phyloP scores from a whole-genome alignment of 2,329 filamentous ascomycete species.

The Trichothecium sympodiale region DNA sequence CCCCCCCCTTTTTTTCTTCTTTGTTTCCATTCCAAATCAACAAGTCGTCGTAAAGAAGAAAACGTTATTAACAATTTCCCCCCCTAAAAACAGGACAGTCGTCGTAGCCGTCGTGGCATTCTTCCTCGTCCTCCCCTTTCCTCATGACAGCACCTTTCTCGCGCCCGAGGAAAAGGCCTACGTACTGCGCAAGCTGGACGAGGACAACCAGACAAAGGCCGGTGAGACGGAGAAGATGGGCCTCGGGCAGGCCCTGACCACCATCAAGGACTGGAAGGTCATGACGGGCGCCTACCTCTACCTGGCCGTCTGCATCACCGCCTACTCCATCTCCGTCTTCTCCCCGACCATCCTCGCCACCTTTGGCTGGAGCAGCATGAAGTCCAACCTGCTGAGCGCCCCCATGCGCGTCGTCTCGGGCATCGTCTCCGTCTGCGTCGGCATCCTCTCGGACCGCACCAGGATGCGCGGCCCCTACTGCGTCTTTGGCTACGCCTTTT shows the following conservation, averaged over 20 bases:
- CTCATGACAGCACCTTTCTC: conserved; percentile 8
- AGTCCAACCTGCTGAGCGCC: conserved; percentile 18
- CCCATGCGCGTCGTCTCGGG: conserved; percentile 16
- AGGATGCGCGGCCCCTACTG: conserved; percentile 13
- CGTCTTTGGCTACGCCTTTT: conserved; percentile 11
- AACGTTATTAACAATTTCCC: no score
- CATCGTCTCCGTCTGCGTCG: conserved; percentile 18
- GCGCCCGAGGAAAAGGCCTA: conserved; percentile 9
- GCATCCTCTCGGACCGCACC: conserved; percentile 13
- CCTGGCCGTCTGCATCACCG: conserved; percentile 15
- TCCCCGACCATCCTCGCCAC: conserved; percentile 21
- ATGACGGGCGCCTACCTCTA: conserved; percentile 26
- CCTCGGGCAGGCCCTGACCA: conserved; percentile 35
- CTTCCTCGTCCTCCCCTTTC: conserved; percentile 10
- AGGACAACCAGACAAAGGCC: conserved; percentile 8
- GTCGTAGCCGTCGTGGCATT: conserved; percentile 8
- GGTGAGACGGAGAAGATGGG: conserved; percentile 12
- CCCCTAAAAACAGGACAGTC: conserved; percentile 8
- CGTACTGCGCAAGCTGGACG: conserved; percentile 9
- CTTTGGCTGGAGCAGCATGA: conserved; percentile 18
- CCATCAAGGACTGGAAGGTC: conserved; percentile 37
- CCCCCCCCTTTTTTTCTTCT: no score
- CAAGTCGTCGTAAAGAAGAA: no score
- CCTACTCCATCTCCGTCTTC: conserved; percentile 20
- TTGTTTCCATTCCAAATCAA: no score